phyloP scores from a whole-genome alignment of 2,329 filamentous ascomycete species.

The Chlorencoelia australis region DNA sequence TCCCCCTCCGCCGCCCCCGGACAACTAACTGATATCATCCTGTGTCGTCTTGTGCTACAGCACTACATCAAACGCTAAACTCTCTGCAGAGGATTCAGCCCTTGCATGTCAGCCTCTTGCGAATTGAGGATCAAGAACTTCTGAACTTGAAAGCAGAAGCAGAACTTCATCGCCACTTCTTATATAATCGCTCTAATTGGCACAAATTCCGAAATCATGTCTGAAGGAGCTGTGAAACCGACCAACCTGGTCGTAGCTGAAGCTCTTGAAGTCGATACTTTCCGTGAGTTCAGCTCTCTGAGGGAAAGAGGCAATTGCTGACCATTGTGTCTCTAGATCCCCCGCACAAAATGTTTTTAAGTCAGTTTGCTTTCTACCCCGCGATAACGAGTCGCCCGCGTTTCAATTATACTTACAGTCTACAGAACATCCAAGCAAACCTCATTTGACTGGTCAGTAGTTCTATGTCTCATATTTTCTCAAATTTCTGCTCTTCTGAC shows the following conservation, averaged over 20 bases:
- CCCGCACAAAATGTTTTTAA: slow-evolving; percentile 57
- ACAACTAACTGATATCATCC: too few species aligned
- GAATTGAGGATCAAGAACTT: too few species aligned
- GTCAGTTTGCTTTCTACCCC: slow-evolving; percentile 42
- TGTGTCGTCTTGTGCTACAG: too few species aligned
- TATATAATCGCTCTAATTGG: too few species aligned
- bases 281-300: slow-evolving; percentile 38
- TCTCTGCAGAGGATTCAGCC: too few species aligned
- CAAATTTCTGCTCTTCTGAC: background rate
- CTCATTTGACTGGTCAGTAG: slow-evolving; percentile 51
- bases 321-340: slow-evolving; percentile 38
- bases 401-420: slow-evolving; percentile 23
- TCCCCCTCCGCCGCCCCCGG: too few species aligned
- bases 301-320: slow-evolving; percentile 6
- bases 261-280: slow-evolving; percentile 69
- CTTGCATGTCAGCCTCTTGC: too few species aligned
- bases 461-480: background rate
- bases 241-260: slow-evolving; percentile 55
- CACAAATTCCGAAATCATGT: slow-evolving; percentile 30
- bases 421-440: slow-evolving; percentile 59
- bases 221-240: slow-evolving; percentile 29
- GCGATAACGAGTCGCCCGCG: slow-evolving; percentile 1
- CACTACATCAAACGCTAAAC: too few species aligned
- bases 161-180: background rate
- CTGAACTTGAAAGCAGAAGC: too few species aligned